Percentiles rank a stretch among this genome's conserved stretches.
Conservation (phyloP, 2,329 filamentous ascomycete species). For the Cladobotryum mycophilum region DNA sequence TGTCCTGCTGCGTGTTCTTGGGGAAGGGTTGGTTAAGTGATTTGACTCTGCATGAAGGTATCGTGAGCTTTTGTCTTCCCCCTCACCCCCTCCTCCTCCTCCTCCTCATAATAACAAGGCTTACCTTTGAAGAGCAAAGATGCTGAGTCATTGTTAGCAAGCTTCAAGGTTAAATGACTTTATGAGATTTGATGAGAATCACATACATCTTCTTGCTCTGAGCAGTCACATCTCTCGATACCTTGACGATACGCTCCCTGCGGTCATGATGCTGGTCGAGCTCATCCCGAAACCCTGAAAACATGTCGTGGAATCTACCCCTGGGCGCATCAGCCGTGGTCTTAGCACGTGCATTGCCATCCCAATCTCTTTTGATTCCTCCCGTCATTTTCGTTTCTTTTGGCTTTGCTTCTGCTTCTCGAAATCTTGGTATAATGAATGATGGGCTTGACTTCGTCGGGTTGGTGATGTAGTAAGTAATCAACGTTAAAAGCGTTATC, state of each 20-base stretch:
- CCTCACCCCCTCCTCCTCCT: too few relatives aligned
- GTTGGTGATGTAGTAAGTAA: too few relatives aligned
- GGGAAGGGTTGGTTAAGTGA: conserved; percentile 58
- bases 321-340: conserved; percentile 28
- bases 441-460: too few relatives aligned
- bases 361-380: conserved; percentile 48
- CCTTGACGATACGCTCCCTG: conserved; percentile 83
- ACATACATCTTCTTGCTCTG: conserved; percentile 92
- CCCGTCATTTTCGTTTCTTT: conserved; percentile 24
- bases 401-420: neutral
- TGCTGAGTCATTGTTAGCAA: conserved; percentile 19
- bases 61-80: neutral
- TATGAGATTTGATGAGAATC: neutral
- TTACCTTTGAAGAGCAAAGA: conserved; percentile 36
- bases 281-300: conserved; percentile 77
- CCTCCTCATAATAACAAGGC: neutral
- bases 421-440: too few relatives aligned
- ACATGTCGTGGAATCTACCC: conserved; percentile 62
- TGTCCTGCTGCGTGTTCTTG: conserved; percentile 61
- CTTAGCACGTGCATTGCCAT: conserved; percentile 43
- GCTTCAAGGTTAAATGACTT: neutral
- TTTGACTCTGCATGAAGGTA: conserved; percentile 48
- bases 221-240: conserved; percentile 85
- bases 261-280: conserved; percentile 93
- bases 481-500: too few relatives aligned